Percentiles rank a stretch among this genome's conserved stretches.
Conservation (phyloP, 2,329 filamentous ascomycete genomes). For the Aureobasidium mangrovei region DNA sequence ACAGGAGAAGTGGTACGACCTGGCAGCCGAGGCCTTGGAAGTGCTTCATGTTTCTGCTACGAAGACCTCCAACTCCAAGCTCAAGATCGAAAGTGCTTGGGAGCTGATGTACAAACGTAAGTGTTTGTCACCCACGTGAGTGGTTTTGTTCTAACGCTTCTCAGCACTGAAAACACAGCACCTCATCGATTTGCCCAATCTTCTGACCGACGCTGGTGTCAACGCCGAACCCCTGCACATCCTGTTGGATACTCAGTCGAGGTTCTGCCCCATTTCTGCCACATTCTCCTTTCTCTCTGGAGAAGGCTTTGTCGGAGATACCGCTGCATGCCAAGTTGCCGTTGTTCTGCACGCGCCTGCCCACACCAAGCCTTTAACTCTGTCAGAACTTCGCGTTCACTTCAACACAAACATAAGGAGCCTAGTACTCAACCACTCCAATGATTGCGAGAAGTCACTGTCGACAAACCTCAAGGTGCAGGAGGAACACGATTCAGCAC, state of each 20-base stretch:
- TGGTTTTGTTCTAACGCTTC: neutral
- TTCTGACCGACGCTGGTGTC: neutral
- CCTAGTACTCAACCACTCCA: constrained; percentile 7
- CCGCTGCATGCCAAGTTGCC: constrained; percentile 11
- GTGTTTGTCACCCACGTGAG: neutral
- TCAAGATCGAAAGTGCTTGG: constrained; percentile 14
- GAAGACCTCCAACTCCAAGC: neutral
- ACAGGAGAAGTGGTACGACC: constrained; percentile 49
- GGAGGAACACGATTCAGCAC: constrained; percentile 13
- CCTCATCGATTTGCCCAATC: neutral
- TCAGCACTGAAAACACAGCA: neutral
- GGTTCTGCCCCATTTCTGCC: constrained; percentile 13
- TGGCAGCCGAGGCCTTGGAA: constrained; percentile 47
- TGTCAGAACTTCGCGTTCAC: constrained; percentile 10
- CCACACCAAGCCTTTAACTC: neutral
- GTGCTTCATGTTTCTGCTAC: constrained; percentile 45
- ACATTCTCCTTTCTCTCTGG: constrained; percentile 15
- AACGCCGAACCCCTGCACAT: constrained; percentile 1
- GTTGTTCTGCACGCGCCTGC: neutral
- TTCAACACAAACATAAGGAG: constrained; percentile 8
- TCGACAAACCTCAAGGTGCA: constrained; percentile 2
- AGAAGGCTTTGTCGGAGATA: constrained; percentile 15
- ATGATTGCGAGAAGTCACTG: neutral
- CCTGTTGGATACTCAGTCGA: constrained; percentile 10
- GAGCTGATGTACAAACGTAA: constrained; percentile 15